Evolutionary conservation across 2,329 filamentous ascomycete genomes (phyloP), one percentile per base, ranked within the genome.

Genomic region (Hypoxylon sp.): DNA sequence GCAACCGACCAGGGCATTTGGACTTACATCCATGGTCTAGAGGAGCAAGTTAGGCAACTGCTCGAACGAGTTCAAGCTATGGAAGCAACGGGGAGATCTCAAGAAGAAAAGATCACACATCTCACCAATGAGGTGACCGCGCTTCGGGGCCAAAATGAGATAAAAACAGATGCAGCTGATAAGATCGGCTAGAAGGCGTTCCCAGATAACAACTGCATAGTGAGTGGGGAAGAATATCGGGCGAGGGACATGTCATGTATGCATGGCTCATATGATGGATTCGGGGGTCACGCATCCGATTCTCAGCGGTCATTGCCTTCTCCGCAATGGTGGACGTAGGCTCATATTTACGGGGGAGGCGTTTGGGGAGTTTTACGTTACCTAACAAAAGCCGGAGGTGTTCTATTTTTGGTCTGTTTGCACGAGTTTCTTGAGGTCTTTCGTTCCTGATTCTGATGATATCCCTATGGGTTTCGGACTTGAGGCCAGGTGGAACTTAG

Each of bases 11-110:
- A 88, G 69, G 89, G 89, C 46, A 82, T 94, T 7, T 93, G 91
- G 91, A 82, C 85, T 3, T 93, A 93, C 74, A 87, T 94, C 35
- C 89, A 93, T 62, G 86, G 85, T 17, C 82, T 95, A 54, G 92
- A 95, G 75, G 86, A 88, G 11, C 82, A 82, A 70, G 77, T 87
- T n/a, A 83, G 83, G 61, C 77, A 80, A 11, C 74, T 87, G 21
- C 80, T 79, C 39, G 84, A 86, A 35, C 81, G 81, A 54, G 77
- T 85, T 17, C 77, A 80, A 42, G 73, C 73, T 4, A 79, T 86
- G 75, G 83, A 85, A 69, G 76, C 78, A 21, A 70, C 75, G 53
- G 82, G 82, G 63, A 77, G 76, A 32, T 74, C 74, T 24, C 79
- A 79, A 59, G 80, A 82, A 50, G 76, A 77, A 1, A 79, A 79